These are phyloP conservation scores for Microthlaspi erraticum DNA, from an alignment of 345 rosid genomes.

Conservation along the genomic window DNA sequence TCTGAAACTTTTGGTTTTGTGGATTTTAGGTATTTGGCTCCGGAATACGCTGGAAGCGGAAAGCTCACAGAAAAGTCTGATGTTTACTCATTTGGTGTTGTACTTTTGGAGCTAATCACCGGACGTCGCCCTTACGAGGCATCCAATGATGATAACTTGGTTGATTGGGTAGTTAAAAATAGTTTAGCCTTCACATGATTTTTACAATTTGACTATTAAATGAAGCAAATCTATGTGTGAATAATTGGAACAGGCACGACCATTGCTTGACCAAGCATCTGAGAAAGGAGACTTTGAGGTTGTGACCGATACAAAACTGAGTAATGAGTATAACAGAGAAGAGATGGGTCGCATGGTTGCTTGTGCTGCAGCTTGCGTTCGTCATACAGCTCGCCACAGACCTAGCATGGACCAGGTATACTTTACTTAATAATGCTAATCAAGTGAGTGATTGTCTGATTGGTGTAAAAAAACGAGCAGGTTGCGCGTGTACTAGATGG, in stretches of 20 bases:
- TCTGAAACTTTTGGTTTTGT: no score
- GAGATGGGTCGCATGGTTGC: conserved; percentile 86
- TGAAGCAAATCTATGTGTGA: conserved; percentile 25
- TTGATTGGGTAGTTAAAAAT: conserved; percentile 75
- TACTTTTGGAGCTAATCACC: conserved; percentile 79
- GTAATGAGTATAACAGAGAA: conserved; percentile 53
- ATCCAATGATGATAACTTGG: conserved; percentile 70
- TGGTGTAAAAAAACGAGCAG: no score
- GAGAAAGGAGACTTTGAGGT: conserved; percentile 68
- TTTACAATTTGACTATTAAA: not conserved
- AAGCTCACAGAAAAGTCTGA: conserved; percentile 83
- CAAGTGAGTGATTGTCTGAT: no score
- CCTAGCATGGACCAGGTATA: conserved; percentile 87
- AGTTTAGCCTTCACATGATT: not conserved
- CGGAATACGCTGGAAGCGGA: conserved; percentile 88
- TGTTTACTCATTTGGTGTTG: conserved; percentile 83
- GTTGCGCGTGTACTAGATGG: no score
- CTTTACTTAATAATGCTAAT: no score
- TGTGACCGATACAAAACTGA: conserved; percentile 64
- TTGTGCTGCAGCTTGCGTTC: conserved; percentile 86
- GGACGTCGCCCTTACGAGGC: conserved; percentile 76
- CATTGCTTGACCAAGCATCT: conserved; percentile 66
- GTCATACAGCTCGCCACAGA: conserved; percentile 80
- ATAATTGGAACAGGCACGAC: conserved; percentile 67
- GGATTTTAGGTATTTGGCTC: conserved; percentile 89